Evolutionary conservation across 2,329 filamentous ascomycete species (phyloP).

Genomic region (Fusarium citri): DNA sequence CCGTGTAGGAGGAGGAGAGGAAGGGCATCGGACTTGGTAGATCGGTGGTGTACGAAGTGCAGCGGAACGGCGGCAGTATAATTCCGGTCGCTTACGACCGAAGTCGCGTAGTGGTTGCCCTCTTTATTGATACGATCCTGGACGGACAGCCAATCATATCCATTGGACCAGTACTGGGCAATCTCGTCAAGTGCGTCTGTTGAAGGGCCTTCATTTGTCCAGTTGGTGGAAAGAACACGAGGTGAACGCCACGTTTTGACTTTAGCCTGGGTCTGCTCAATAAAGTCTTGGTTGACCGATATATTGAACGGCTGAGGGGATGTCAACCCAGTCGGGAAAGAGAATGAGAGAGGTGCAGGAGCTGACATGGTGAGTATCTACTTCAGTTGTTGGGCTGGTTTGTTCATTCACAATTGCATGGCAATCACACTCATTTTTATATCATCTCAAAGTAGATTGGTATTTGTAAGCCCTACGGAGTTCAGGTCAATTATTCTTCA

Average conservation of each 20-base stretch:
- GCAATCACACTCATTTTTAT: not conserved
- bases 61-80: not conserved
- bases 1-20: constrained; percentile 1
- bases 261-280: not conserved
- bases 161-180: not conserved
- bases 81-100: not conserved
- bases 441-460: too few species aligned
- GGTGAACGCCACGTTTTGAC: not conserved
- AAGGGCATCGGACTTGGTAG: not conserved
- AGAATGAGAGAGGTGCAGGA: not conserved
- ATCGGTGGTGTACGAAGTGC: constrained; percentile 1
- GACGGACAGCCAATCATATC: not conserved
- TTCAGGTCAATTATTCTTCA: too few species aligned
- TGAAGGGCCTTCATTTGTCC: not conserved
- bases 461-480: too few species aligned
- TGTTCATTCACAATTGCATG: not conserved
- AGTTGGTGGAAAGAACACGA: not conserved
- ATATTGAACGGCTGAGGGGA: not conserved
- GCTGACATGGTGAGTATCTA: not conserved
- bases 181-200: not conserved
- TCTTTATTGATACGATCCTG: not conserved
- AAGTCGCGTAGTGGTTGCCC: not conserved
- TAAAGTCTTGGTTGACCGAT: not conserved
- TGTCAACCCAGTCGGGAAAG: not conserved
- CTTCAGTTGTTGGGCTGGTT: not conserved